Evolutionary conservation across 2,329 filamentous ascomycete genomes (phyloP).

Genomic region (Talaromyces sp.): DNA sequence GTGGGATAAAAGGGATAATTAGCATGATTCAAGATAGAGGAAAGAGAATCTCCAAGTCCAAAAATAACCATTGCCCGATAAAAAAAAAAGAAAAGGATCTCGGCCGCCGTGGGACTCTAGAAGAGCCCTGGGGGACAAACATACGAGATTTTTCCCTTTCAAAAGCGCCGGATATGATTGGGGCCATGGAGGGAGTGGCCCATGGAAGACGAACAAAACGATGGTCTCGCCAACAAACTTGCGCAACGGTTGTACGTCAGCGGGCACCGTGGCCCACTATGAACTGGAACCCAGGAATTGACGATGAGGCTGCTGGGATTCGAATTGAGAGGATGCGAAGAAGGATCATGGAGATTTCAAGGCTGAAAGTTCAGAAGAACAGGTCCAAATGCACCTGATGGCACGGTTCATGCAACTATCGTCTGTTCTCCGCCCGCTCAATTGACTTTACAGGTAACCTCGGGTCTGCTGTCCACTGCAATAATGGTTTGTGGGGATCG

Average conservation of each 20-base stretch:
- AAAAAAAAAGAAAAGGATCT: conserved; percentile 4
- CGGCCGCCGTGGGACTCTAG: background rate
- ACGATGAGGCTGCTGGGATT: background rate
- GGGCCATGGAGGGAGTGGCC: background rate
- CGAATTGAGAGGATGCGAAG: background rate
- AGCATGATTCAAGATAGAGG: background rate
- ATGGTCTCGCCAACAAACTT: background rate
- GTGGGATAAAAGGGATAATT: background rate
- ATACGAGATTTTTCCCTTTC: background rate
- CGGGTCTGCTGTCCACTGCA: background rate
- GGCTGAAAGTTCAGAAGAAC: background rate
- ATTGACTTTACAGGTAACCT: conserved; percentile 2
- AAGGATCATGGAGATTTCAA: background rate
- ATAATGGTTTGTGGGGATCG: background rate
- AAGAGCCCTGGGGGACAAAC: background rate
- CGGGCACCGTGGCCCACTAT: conserved; percentile 3
- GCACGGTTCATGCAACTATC: background rate
- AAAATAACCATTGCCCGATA: background rate
- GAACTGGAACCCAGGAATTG: background rate
- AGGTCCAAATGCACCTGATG: background rate
- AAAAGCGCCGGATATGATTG: background rate
- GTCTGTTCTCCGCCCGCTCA: background rate
- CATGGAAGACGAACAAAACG: conserved; percentile 3
- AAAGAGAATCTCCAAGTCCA: background rate
- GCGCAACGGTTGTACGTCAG: conserved; percentile 7